Evolutionary conservation across 2,329 filamentous ascomycete species (phyloP), one percentile per base, ranked within the genome.

Genomic region (Sarocladium strictum): DNA sequence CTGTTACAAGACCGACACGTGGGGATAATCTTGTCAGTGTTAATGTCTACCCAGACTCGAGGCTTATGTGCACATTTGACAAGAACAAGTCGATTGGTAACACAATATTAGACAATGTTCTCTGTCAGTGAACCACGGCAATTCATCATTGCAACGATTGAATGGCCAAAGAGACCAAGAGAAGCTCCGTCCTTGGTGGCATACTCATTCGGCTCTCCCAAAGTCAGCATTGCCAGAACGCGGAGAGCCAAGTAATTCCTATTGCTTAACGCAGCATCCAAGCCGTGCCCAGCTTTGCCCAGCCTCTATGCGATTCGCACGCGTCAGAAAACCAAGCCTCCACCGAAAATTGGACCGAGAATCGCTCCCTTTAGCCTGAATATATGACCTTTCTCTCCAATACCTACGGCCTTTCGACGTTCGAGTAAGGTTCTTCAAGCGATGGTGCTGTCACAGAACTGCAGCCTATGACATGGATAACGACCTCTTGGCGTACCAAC

Each of bases 281-380:
- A 23, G 26, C 26, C 10, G 43, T 49, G 43, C 43, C 43, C 43
- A 49, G 43, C 43, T 24, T 49, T 49, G 43, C 43, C 43, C 43
- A 49, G 43, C 43, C 43, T 49, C 26, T 6, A 49, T 49, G 26
- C 26, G 26, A 49, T 49, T 49, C 43, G 43, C 15, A 49, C 43
- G 43, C 43, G 23, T 49, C 43, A 32, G 14, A 6, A 15, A 10
- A 27, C 26, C 26, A 27, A 49, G 43, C 3, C 4, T n/a, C n/a
- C n/a, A n/a, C n/a, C 10, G 5, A n/a, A 6, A 5, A 49, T 49
- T n/a, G 23, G 43, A 32, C 43, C 43, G 43, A 49, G 43, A 10
- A 9, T n/a, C 10, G 15, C 23, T 32, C 17, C 43, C 40, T 49
- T 49, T 49, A 49, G 43, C 43, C 43, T 49, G 43, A 49, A 49